Conservation (phyloP, 495 filamentous ascomycete species). For the Xylaria palmicola region DNA sequence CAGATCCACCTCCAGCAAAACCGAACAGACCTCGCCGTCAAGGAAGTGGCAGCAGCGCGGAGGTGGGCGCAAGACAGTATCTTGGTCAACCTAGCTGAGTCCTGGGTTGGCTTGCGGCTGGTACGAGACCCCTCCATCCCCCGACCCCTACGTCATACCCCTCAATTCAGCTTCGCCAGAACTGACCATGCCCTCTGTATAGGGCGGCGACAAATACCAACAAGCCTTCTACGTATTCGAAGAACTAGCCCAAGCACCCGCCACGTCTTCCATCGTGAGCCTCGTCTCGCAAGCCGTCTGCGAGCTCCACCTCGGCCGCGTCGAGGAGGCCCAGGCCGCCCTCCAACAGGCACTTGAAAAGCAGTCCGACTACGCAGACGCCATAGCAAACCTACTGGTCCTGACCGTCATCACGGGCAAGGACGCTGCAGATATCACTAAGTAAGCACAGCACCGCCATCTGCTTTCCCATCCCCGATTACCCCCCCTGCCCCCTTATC, state of each 20-base stretch:
- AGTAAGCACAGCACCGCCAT: constrained; percentile 43
- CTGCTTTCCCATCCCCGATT: too few relatives aligned
- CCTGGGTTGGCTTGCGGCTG: constrained; percentile 87
- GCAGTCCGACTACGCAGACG: constrained; percentile 66
- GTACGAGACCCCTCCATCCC: constrained; percentile 54
- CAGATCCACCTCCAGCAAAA: constrained; percentile 93
- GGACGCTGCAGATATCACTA: constrained; percentile 57
- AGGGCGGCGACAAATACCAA: constrained; percentile 97
- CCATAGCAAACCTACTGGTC: constrained; percentile 79
- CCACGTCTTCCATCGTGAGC: constrained; percentile 62
- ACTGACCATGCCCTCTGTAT: constrained; percentile 9
- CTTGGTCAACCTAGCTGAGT: constrained; percentile 90
- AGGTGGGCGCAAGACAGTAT: constrained; percentile 95
- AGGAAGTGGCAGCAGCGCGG: constrained; percentile 85
- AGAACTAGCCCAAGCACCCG: constrained; percentile 85
- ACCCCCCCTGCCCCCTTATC: too few relatives aligned
- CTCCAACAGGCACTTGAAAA: constrained; percentile 75
- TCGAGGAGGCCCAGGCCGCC: constrained; percentile 86
- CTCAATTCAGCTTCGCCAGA: background rate
- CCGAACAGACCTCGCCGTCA: constrained; percentile 81
- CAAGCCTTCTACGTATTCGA: constrained; percentile 98
- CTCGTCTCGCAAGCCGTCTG: constrained; percentile 87
- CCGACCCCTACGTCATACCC: background rate
- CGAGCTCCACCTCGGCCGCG: constrained; percentile 85
- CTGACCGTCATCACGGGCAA: constrained; percentile 74